A percentile compares a stretch with the other conserved stretches of the same genome.
phyloP scores from a whole-genome alignment of 2,329 filamentous ascomycete genomes.

The Aspergillus ochraceoroseus region DNA sequence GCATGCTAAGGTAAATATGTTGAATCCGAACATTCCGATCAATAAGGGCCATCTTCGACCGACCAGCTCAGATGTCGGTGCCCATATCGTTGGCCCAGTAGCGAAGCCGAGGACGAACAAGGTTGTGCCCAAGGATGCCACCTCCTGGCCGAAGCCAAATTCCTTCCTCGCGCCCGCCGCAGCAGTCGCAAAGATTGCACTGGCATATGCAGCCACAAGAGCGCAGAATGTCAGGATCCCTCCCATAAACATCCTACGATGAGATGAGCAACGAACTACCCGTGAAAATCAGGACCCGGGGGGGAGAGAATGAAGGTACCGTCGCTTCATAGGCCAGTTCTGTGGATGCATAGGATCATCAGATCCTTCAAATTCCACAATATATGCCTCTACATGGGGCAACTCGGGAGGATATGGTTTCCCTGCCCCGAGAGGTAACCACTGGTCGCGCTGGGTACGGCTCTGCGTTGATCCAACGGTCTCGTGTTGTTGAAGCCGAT shows the following conservation, averaged over 20 bases:
- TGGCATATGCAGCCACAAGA: background rate
- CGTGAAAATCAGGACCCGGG: too few species aligned
- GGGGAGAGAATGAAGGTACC: too few species aligned
- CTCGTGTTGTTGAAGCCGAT: slow-evolving; percentile 1
- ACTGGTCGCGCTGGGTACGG: background rate
- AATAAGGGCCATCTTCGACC: slow-evolving; percentile 5
- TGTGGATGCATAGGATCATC: slow-evolving; percentile 49
- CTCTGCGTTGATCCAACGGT: background rate
- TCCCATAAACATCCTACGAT: too few species aligned
- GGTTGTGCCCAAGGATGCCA: background rate
- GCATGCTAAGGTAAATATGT: background rate
- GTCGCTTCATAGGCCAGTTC: slow-evolving; percentile 42
- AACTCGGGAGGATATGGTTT: slow-evolving; percentile 23
- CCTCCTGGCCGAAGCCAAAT: slow-evolving; percentile 1
- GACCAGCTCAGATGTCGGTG: slow-evolving; percentile 1
- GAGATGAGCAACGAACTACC: too few species aligned
- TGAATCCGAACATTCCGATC: background rate
- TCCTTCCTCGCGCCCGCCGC: background rate
- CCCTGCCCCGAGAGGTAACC: slow-evolving; percentile 2
- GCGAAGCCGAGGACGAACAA: slow-evolving; percentile 4
- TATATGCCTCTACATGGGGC: slow-evolving; percentile 50
- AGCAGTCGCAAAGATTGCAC: slow-evolving; percentile 4
- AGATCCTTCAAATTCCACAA: slow-evolving; percentile 51
- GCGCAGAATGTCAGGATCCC: slow-evolving; percentile 4
- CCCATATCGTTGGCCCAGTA: slow-evolving; percentile 1